A percentile compares a stretch with the other conserved stretches of the same genome.
phyloP scores from a whole-genome alignment of 176 grass and related monocot species.

The Oryza glaberrima region DNA sequence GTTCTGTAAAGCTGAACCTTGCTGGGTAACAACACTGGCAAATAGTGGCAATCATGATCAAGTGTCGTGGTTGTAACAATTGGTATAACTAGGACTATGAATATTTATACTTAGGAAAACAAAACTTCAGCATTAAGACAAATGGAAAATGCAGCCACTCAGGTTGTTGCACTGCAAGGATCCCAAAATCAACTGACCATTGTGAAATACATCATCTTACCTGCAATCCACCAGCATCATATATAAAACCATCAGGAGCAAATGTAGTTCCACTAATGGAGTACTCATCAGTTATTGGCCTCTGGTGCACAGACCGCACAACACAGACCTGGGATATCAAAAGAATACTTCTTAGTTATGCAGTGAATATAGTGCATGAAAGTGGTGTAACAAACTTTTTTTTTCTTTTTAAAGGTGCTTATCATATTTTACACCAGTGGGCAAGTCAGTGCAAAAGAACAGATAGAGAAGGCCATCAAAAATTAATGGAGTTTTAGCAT shows the following conservation, averaged over 20 bases:
- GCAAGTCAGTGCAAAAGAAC: conserved; percentile 17
- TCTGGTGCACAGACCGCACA: conserved; percentile 81
- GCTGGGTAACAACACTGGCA: conserved; percentile 3
- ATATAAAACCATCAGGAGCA: conserved; percentile 95
- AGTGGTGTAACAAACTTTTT: background rate
- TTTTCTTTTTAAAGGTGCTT: conserved; percentile 5
- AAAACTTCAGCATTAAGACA: conserved; percentile 14
- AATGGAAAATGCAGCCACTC: conserved; percentile 19
- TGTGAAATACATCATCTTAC: conserved; percentile 44
- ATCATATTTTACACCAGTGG: conserved; percentile 1
- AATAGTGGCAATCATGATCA: conserved; percentile 10
- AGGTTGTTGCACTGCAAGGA: conserved; percentile 35
- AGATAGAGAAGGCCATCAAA: conserved; percentile 31
- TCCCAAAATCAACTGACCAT: conserved; percentile 4
- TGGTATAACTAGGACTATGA: background rate
- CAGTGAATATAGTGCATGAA: conserved; percentile 5
- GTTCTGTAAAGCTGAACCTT: background rate
- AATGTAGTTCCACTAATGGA: conserved; percentile 92
- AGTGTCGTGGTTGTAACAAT: conserved; percentile 14
- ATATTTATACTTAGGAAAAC: conserved; percentile 10
- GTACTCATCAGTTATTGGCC: conserved; percentile 85
- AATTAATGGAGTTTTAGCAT: conserved; percentile 2
- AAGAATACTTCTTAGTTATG: conserved; percentile 18
- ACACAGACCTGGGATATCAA: conserved; percentile 77
- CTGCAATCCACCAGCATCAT: conserved; percentile 76